These are phyloP conservation scores for Leccinum griseonigrum DNA, from an alignment of 1,284 basidiomycete genomes.

Conservation along the genomic window DNA sequence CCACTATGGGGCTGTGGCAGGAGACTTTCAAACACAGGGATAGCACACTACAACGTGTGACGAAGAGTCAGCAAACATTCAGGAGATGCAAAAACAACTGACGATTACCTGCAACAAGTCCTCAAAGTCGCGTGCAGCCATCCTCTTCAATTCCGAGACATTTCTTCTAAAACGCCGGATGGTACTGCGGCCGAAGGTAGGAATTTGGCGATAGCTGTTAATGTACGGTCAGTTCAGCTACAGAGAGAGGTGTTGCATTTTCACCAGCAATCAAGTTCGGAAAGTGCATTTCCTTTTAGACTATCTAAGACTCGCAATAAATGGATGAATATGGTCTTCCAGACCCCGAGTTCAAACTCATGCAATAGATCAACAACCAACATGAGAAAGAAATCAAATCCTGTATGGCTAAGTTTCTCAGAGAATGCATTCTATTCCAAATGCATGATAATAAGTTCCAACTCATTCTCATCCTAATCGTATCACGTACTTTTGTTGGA, in stretches of 20 bases:
- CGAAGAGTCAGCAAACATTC: neutral
- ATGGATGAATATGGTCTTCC: neutral
- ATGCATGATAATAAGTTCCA: neutral
- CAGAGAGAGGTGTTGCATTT: neutral
- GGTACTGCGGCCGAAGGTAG: neutral
- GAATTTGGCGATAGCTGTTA: neutral
- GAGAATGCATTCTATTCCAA: neutral
- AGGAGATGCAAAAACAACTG: neutral
- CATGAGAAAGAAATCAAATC: neutral
- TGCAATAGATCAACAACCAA: neutral
- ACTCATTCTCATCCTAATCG: neutral
- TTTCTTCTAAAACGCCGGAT: neutral
- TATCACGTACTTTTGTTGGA: neutral
- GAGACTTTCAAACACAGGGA: neutral
- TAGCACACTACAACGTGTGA: neutral
- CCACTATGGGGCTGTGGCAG: neutral
- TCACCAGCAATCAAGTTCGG: neutral
- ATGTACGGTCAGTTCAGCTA: neutral
- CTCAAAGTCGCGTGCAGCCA: neutral
- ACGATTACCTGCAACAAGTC: neutral
- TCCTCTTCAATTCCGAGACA: neutral
- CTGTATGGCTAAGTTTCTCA: neutral
- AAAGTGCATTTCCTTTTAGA: neutral
- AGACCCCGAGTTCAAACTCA: neutral
- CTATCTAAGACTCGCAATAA: neutral